phyloP scores from a whole-genome alignment of 164 flowering plant species.

The Tetracentron sinense region DNA sequence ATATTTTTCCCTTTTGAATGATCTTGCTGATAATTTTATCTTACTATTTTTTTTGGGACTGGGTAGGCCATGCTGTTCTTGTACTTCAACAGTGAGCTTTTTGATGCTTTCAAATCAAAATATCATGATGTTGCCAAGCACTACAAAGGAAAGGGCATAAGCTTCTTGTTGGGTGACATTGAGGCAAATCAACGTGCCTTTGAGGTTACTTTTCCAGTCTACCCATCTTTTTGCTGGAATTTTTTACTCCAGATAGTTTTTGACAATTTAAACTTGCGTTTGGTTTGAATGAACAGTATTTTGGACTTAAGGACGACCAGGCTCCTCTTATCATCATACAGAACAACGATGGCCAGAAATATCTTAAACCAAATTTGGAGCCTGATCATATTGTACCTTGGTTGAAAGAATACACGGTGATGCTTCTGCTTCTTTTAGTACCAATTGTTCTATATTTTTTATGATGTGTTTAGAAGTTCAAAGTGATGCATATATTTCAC shows the following conservation, averaged over 20 bases:
- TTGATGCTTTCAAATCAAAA: slow-evolving; percentile 51
- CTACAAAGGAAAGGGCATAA: slow-evolving; percentile 50
- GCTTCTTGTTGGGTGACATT: slow-evolving; percentile 77
- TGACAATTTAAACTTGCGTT: slow-evolving; percentile 1
- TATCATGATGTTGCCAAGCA: slow-evolving; percentile 57
- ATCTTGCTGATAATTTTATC: background rate
- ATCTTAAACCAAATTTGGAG: slow-evolving; percentile 55
- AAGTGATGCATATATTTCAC: too few species aligned
- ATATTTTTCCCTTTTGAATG: background rate
- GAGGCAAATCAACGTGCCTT: slow-evolving; percentile 72
- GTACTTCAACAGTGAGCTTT: slow-evolving; percentile 47
- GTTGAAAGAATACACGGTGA: slow-evolving; percentile 79
- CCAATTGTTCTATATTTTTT: background rate
- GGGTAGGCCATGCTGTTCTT: slow-evolving; percentile 72
- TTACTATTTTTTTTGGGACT: background rate
- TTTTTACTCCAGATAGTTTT: background rate
- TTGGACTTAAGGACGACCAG: slow-evolving; percentile 70
- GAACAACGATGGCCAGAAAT: slow-evolving; percentile 54
- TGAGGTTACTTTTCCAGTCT: slow-evolving; percentile 40
- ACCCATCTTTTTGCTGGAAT: background rate
- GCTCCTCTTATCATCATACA: slow-evolving; percentile 75
- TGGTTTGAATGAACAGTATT: slow-evolving; percentile 50
- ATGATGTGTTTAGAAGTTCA: background rate
- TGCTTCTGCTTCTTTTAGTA: slow-evolving; percentile 1
- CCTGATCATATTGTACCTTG: slow-evolving; percentile 71